Evolutionary conservation across 1,284 basidiomycete genomes (phyloP), one percentile per base, ranked within the genome.

Genomic region (Apiotrichum gracile): DNA sequence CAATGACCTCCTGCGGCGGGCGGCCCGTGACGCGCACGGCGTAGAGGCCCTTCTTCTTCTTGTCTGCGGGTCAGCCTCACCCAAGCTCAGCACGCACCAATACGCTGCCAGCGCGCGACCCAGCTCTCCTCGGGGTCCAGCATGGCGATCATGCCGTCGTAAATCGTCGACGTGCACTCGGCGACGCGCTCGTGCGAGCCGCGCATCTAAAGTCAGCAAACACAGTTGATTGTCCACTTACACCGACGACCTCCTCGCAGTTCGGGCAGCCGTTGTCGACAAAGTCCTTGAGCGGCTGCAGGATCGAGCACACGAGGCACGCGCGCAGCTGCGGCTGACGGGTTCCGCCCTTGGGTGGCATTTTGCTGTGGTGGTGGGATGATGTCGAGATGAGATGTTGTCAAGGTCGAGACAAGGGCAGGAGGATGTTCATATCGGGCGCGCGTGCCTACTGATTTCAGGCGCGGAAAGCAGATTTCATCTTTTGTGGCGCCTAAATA

Each of bases 191-290:
- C 93, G 16, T 83, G 79, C 56, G 84, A 87, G 24, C 86, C 85
- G 75, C 90, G 90, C 85, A 97, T 88, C 91, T 97, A 65, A 44
- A 6, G 17, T 25, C 22, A 26, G 25, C 17, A 2, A 25, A n/a
- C 9, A 9, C 17, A 26, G 26, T 16, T 17, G 22, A 16, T n/a
- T 31, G 43, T 17, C 43, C 19, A 70, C 79, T 42, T 54, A 92
- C 94, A 78, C 93, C 87, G 72, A 97, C 83, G 62, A 94, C 81
- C 65, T 94, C 88, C 66, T 98, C 94, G 74, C 94, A 98, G 70
- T 98, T 98, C 35, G 94, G 94, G 70, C 94, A 98, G 4, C 94
- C 94, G 41, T 80, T 78, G 60, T 83, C 83, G 49, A 86, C 79
- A 70, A 97, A 98, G 63, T 97, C 94, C 51, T 80, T 78, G 0